Evolutionary conservation across 805 yeast genomes (phyloP).

Genomic region (Kuraishia capsulata): DNA sequence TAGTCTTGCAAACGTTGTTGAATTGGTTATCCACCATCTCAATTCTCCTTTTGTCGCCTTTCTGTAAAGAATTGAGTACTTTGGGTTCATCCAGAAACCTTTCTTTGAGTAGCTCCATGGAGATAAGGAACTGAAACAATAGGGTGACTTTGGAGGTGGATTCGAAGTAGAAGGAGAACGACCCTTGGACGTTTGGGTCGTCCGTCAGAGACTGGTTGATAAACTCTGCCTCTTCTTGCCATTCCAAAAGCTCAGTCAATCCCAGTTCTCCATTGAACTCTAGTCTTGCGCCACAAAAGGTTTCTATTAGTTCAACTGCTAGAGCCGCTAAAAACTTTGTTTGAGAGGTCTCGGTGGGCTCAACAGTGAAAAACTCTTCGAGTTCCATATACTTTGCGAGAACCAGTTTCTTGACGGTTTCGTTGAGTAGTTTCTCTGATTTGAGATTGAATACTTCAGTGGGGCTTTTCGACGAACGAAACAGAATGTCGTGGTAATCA

Average conservation of each 20-base stretch:
- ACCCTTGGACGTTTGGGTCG: constrained; percentile 1
- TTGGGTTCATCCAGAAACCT: too few species aligned
- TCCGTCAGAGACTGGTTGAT: neutral
- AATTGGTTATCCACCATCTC: too few species aligned
- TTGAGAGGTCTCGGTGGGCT: neutral
- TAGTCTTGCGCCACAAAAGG: constrained; percentile 1
- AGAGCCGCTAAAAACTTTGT: neutral
- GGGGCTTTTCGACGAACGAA: neutral
- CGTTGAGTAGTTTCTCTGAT: neutral
- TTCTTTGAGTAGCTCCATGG: too few species aligned
- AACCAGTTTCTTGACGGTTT: neutral
- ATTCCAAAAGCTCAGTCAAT: neutral
- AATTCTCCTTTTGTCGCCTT: too few species aligned
- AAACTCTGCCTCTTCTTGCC: neutral
- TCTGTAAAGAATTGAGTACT: too few species aligned
- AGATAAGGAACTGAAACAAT: neutral
- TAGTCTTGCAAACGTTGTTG: too few species aligned
- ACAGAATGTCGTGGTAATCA: neutral
- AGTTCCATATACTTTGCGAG: constrained; percentile 1
- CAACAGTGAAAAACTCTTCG: constrained; percentile 3
- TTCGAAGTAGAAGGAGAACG: neutral
- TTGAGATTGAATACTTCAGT: neutral
- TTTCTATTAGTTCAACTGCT: neutral
- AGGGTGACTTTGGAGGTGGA: neutral
- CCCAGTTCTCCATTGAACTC: neutral